phyloP scores from a whole-genome alignment of 257 asterid species.

The Solanum gandarillasii region DNA sequence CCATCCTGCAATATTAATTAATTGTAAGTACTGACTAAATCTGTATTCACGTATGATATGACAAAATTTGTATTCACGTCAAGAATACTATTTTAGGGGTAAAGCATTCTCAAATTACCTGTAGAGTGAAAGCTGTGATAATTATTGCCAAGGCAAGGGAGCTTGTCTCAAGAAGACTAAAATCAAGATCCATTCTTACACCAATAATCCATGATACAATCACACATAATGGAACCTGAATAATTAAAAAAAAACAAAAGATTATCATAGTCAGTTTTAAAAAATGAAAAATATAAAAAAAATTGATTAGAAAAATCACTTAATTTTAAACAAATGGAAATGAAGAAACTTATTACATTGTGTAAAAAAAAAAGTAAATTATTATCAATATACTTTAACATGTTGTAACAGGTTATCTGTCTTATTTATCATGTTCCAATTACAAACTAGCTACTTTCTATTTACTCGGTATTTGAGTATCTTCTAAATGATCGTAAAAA shows the following conservation, averaged over 20 bases:
- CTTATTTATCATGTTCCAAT: neutral
- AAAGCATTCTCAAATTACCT: conserved; percentile 18
- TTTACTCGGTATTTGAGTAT: neutral
- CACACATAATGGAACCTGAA: conserved; percentile 57
- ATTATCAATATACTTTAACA: neutral
- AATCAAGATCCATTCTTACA: conserved; percentile 56
- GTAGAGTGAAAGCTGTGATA: conserved; percentile 59
- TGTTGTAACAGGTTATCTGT: neutral
- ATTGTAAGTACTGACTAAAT: neutral
- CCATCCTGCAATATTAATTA: conserved; percentile 49
- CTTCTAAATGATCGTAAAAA: neutral
- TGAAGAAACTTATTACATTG: neutral
- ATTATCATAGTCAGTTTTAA: neutral
- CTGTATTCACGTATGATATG: neutral
- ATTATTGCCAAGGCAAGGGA: conserved; percentile 56
- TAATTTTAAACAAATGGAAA: too few species aligned
- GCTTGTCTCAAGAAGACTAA: conserved; percentile 52
- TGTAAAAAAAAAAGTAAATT: neutral
- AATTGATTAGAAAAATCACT: neutral
- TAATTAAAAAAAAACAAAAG: neutral
- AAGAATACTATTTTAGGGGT: too few species aligned
- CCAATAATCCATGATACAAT: conserved; percentile 77
- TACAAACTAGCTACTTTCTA: neutral
- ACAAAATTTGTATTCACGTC: too few species aligned
- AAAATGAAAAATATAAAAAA: neutral